These are phyloP conservation scores for Carex pumila DNA, from an alignment of 176 grass and related monocot genomes.

Conservation along the genomic window DNA sequence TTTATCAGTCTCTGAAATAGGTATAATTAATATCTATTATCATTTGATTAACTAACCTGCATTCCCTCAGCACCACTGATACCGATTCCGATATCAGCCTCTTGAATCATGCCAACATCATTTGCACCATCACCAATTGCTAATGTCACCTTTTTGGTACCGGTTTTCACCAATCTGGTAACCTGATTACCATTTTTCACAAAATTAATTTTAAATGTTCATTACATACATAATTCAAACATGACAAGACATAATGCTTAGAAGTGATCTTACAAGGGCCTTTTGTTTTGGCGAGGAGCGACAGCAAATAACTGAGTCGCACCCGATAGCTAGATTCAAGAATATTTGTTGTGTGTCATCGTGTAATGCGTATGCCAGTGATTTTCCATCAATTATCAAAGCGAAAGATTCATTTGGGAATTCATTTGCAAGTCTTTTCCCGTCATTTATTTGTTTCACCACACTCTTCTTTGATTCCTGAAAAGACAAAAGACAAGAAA, in stretches of 20 bases:
- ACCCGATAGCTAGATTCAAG: conserved; percentile 47
- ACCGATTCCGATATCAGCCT: conserved; percentile 89
- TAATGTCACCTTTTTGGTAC: conserved; percentile 56
- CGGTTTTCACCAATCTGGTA: conserved; percentile 69
- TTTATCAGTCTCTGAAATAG: background rate
- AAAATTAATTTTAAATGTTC: background rate
- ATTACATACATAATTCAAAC: background rate
- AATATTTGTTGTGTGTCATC: conserved; percentile 44
- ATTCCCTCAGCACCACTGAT: conserved; percentile 95
- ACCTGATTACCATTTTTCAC: conserved; percentile 33
- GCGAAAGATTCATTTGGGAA: conserved; percentile 44
- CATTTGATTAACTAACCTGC: conserved; percentile 29
- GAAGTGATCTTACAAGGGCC: conserved; percentile 55
- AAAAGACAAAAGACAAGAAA: conserved; percentile 8
- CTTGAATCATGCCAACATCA: conserved; percentile 96
- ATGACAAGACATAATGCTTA: background rate
- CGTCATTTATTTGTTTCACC: conserved; percentile 48
- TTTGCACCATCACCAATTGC: conserved; percentile 92
- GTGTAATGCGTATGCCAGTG: conserved; percentile 66
- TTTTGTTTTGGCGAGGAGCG: conserved; percentile 94
- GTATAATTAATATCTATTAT: background rate
- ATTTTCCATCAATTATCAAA: conserved; percentile 86
- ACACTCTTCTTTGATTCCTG: conserved; percentile 56
- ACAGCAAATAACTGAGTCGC: conserved; percentile 86
- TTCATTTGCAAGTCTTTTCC: conserved; percentile 32